Conservation (phyloP, 306 rosid genomes). For the Quercus agrifolia region DNA sequence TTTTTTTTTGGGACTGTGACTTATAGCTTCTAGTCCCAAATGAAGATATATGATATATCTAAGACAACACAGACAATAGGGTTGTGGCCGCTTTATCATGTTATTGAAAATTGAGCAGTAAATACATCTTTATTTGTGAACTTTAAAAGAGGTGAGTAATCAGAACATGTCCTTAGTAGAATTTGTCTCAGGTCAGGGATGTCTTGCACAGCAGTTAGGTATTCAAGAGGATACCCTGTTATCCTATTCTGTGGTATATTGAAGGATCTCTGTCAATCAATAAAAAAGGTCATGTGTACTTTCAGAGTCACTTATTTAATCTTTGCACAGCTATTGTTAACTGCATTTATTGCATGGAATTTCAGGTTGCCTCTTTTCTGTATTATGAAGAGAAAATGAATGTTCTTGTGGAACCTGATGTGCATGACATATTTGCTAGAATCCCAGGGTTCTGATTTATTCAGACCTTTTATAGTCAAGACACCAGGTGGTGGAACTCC, state of each 20-base stretch:
- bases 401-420: slow-evolving; percentile 92
- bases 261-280: neutral
- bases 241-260: neutral
- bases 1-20: neutral
- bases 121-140: neutral
- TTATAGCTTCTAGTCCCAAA: neutral
- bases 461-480: slow-evolving; percentile 94
- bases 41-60: neutral
- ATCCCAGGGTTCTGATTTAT: slow-evolving; percentile 96
- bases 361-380: slow-evolving; percentile 79
- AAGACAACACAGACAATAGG: neutral
- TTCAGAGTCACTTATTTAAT: neutral
- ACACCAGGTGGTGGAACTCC: slow-evolving; percentile 59
- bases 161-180: neutral
- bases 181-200: neutral
- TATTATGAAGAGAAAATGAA: slow-evolving; percentile 86
- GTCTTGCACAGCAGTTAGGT: neutral
- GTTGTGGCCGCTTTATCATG: neutral
- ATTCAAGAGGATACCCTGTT: neutral
- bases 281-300: neutral
- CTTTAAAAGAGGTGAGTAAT: neutral
- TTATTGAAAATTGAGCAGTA: neutral
- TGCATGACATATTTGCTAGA: slow-evolving; percentile 88
- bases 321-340: slow-evolving; percentile 14
- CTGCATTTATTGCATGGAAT: slow-evolving; percentile 16